Conservation (phyloP, 345 rosid species). For the Camelina neglecta region DNA sequence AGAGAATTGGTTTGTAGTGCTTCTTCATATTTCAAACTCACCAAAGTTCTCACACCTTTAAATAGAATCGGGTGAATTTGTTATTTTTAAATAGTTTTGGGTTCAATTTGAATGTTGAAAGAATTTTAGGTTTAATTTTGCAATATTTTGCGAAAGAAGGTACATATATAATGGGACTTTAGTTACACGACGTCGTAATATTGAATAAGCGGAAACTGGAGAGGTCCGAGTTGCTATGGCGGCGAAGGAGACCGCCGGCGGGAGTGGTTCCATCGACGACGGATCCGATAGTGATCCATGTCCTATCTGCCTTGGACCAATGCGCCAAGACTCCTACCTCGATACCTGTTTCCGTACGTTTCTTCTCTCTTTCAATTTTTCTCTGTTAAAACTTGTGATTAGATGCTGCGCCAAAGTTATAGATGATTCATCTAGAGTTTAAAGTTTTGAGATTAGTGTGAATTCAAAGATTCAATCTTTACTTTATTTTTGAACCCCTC, state of each 20-base stretch:
- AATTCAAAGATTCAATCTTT: conserved; percentile 5
- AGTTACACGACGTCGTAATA: conserved; percentile 13
- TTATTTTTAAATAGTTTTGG: neutral
- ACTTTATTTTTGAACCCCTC: neutral
- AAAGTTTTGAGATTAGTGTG: neutral
- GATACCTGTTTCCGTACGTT: conserved; percentile 83
- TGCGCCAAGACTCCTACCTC: conserved; percentile 66
- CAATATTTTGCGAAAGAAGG: neutral
- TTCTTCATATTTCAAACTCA: conserved; percentile 31
- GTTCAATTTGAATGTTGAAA: neutral
- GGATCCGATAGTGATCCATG: conserved; percentile 54
- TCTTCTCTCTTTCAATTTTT: conserved; percentile 24
- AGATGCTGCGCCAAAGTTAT: neutral
- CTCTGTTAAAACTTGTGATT: neutral
- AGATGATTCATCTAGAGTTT: neutral
- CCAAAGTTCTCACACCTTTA: conserved; percentile 19
- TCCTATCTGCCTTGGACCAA: conserved; percentile 77
- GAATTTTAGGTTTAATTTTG: neutral
- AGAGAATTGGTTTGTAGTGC: conserved; percentile 36
- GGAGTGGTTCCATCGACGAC: conserved; percentile 11
- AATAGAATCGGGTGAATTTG: neutral
- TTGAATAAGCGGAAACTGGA: neutral
- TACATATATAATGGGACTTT: neutral
- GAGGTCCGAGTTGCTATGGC: conserved; percentile 17
- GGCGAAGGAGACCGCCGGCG: conserved; percentile 38